Evolutionary conservation across 306 rosid genomes (phyloP).

Genomic region (Calophaca sinica): DNA sequence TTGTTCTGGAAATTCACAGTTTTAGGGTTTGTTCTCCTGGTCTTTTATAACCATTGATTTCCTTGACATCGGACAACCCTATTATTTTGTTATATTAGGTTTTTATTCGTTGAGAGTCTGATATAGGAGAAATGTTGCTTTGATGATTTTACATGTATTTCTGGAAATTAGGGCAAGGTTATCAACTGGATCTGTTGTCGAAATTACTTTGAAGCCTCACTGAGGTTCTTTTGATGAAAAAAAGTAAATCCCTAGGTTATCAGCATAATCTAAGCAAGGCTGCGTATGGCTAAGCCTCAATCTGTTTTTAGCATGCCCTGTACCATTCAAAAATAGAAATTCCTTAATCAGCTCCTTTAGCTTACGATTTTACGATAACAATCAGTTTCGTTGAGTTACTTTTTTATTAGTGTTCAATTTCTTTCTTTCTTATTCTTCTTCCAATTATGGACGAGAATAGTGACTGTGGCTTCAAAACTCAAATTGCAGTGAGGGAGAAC

Average conservation of each 20-base stretch:
- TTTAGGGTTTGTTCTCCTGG: slow-evolving; percentile 44
- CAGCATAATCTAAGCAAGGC: not conserved
- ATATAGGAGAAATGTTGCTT: not conserved
- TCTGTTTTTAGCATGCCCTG: slow-evolving; percentile 14
- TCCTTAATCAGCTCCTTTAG: not conserved
- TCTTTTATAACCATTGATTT: not conserved
- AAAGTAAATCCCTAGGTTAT: slow-evolving; percentile 3
- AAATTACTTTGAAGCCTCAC: slow-evolving; percentile 5
- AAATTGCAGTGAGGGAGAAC: slow-evolving; percentile 81
- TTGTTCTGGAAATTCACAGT: not conserved
- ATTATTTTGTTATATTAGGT: slow-evolving; percentile 12
- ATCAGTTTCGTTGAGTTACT: slow-evolving; percentile 12
- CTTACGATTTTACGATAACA: not conserved
- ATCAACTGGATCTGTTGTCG: slow-evolving; percentile 43
- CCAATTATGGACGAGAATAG: not conserved
- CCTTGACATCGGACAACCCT: slow-evolving; percentile 2
- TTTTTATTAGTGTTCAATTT: not conserved
- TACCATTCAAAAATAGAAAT: not conserved
- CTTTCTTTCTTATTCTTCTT: not conserved
- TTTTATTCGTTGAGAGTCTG: not conserved
- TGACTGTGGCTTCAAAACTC: slow-evolving; percentile 35
- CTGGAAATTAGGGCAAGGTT: slow-evolving; percentile 41
- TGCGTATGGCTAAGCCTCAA: slow-evolving; percentile 8
- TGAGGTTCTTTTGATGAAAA: slow-evolving; percentile 13
- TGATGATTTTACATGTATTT: not conserved